Conservation (phyloP, 768 basidiomycete genomes). For the Auriculariales sp. region DNA sequence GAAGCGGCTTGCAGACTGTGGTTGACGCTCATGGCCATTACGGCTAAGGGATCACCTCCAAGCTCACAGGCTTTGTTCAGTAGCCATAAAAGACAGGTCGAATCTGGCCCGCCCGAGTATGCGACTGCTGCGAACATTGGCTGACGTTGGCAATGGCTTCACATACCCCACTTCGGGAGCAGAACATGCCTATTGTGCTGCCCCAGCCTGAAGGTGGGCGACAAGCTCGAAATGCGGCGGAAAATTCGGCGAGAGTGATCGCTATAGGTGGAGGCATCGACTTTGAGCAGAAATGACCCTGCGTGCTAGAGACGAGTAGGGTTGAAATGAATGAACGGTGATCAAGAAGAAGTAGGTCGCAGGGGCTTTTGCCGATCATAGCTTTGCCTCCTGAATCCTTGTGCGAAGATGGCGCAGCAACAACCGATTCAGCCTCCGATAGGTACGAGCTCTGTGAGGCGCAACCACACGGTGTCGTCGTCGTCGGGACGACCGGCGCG, state of each 20-base stretch:
- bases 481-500: conserved; percentile 47
- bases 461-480: conserved; percentile 73
- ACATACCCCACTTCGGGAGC: background rate
- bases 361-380: too few relatives aligned
- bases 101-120: conserved; percentile 75
- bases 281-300: too few relatives aligned
- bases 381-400: too few relatives aligned
- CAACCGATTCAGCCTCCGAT: background rate
- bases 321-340: too few relatives aligned
- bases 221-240: conserved; percentile 28
- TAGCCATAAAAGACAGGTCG: conserved; percentile 62
- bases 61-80: conserved; percentile 20
- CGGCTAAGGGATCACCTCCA: conserved; percentile 12
- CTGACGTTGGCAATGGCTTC: background rate
- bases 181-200: conserved; percentile 26
- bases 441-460: conserved; percentile 30
- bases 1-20: conserved; percentile 56
- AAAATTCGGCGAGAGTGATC: conserved; percentile 36
- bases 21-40: conserved; percentile 51
- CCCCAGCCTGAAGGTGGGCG: conserved; percentile 37
- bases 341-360: background rate
- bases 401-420: background rate
- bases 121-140: conserved; percentile 44
- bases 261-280: too few relatives aligned
- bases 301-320: too few relatives aligned